These are phyloP conservation scores for Pharus latifolius DNA, from an alignment of 176 grass and related monocot genomes.

Conservation along the genomic window DNA sequence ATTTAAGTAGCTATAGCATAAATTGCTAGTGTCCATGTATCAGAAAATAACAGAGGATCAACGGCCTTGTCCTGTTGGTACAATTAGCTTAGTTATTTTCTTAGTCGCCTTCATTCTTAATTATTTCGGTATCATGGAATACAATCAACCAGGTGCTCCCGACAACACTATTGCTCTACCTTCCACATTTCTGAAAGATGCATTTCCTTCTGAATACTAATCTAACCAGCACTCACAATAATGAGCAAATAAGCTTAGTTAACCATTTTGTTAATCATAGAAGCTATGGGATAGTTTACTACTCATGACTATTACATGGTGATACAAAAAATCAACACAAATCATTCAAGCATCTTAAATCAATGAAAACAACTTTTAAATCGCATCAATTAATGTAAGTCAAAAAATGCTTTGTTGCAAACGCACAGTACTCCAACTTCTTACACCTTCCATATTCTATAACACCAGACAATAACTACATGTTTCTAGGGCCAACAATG, in stretches of 20 bases:
- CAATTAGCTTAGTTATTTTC: background rate
- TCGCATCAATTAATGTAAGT: too few species aligned
- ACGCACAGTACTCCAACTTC: background rate
- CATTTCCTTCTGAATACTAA: background rate
- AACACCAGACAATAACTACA: too few species aligned
- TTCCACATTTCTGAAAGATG: background rate
- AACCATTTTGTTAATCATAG: background rate
- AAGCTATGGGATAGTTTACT: background rate
- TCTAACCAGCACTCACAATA: background rate
- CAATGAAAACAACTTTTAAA: too few species aligned
- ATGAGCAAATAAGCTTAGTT: background rate
- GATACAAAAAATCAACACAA: background rate
- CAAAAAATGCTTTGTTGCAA: background rate
- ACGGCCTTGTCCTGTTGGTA: background rate
- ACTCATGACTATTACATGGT: background rate
- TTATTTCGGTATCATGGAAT: background rate
- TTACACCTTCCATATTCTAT: background rate
- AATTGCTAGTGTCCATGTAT: background rate
- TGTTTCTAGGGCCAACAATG: background rate
- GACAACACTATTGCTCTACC: background rate
- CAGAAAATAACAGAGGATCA: background rate
- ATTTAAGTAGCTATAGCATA: background rate
- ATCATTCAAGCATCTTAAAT: background rate
- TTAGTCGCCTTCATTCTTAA: background rate
- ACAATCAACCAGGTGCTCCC: background rate